phyloP scores from a whole-genome alignment of 208 protist species.

The Acanthamoeba lenticulata region DNA sequence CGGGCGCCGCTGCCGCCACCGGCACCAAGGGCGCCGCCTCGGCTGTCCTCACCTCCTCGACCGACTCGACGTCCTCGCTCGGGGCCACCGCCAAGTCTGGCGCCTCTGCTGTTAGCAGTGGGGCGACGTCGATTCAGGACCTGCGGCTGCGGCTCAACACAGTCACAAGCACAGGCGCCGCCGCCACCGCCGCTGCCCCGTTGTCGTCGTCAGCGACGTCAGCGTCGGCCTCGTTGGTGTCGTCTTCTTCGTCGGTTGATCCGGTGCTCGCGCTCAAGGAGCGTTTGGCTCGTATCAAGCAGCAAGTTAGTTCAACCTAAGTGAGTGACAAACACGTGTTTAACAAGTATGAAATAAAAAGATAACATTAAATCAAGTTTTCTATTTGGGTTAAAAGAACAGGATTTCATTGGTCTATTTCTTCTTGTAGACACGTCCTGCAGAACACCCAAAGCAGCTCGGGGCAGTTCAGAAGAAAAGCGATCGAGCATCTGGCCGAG shows the following conservation, averaged over 20 bases:
- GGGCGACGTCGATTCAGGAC: constrained; percentile 10
- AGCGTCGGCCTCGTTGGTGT: neutral
- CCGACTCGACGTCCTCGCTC: neutral
- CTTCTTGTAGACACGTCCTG: too few relatives aligned
- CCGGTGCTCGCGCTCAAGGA: neutral
- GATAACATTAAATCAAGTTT: neutral
- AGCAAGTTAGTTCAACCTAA: too few relatives aligned
- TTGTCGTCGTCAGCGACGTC: neutral
- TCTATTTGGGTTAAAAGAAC: too few relatives aligned
- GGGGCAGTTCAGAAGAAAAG: too few relatives aligned
- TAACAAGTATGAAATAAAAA: neutral
- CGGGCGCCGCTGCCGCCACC: neutral
- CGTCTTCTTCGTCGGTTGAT: neutral
- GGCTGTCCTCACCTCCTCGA: neutral
- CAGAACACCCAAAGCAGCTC: too few relatives aligned
- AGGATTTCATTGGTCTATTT: too few relatives aligned
- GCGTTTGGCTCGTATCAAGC: constrained; percentile 59
- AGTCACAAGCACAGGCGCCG: neutral
- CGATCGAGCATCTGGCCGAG: too few relatives aligned
- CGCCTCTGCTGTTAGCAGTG: neutral
- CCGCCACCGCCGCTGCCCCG: neutral
- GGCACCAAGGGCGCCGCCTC: neutral
- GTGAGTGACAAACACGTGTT: neutral
- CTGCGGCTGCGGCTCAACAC: constrained; percentile 29
- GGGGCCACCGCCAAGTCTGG: neutral